These are phyloP conservation scores for Rhipidocladum racemiflorum DNA, from an alignment of 176 grass and related monocot genomes.

Conservation along the genomic window DNA sequence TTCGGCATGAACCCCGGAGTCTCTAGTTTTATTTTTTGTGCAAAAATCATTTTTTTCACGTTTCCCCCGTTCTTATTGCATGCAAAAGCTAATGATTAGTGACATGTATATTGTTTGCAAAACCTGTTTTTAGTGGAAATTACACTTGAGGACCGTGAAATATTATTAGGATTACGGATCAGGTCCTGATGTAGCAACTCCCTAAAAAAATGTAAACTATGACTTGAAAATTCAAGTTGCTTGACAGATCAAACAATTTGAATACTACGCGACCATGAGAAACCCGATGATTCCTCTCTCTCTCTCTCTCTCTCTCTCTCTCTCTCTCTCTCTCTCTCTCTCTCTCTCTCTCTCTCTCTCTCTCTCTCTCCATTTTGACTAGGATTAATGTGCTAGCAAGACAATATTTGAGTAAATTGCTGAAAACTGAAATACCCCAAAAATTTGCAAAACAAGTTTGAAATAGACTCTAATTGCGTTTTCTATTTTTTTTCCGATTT, in stretches of 20 bases:
- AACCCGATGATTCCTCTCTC: neutral
- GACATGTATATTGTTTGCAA: neutral
- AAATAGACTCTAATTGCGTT: no score
- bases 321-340: no score
- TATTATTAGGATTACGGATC: no score
- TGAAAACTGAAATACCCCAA: no score
- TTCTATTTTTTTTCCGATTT: no score
- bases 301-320: no score
- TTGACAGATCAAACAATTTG: neutral
- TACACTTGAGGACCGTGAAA: no score
- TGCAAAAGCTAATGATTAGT: neutral
- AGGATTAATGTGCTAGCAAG: neutral
- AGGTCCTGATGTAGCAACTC: no score
- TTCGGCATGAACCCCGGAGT: conserved; percentile 16
- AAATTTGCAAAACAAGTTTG: no score
- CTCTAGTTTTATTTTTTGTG: neutral
- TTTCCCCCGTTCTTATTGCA: neutral
- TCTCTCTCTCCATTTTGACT: neutral
- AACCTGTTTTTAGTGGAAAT: neutral
- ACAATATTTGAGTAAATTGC: neutral
- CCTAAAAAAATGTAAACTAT: neutral
- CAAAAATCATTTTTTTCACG: neutral
- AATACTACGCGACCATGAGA: neutral
- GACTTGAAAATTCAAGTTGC: neutral
- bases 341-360: no score